Percentiles rank a stretch among this genome's conserved stretches.
Conservation (phyloP, 2,329 filamentous ascomycete species). For the Hymenoscyphus fraxineus region DNA sequence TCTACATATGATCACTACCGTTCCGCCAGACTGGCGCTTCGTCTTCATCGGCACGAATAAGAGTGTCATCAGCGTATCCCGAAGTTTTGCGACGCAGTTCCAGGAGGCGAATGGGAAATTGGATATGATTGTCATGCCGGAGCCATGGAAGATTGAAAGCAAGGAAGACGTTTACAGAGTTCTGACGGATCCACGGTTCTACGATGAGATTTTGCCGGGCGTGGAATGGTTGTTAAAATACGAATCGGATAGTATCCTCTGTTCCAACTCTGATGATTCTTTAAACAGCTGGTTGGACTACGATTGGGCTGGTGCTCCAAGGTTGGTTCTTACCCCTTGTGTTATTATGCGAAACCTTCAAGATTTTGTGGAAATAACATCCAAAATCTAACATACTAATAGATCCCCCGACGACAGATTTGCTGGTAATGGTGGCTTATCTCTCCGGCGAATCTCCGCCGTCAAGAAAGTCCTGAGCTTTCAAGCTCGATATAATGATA, state of each 20-base stretch:
- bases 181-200: conserved; percentile 50
- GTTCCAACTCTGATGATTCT: conserved; percentile 49
- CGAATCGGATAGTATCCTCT: conserved; percentile 54
- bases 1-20: conserved; percentile 49
- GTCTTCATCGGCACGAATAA: conserved; percentile 49
- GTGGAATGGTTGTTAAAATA: conserved; percentile 54
- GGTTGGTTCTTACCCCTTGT: conserved; percentile 35
- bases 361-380: not conserved
- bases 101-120: conserved; percentile 50
- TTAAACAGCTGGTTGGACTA: conserved; percentile 53
- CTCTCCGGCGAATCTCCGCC: conserved; percentile 49
- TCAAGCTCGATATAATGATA: conserved; percentile 48
- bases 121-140: conserved; percentile 47
- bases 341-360: not conserved
- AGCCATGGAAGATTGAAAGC: conserved; percentile 43
- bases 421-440: conserved; percentile 52
- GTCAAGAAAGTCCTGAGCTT: conserved; percentile 46
- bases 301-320: conserved; percentile 51
- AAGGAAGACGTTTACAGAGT: conserved; percentile 48
- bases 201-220: conserved; percentile 46
- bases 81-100: conserved; percentile 45
- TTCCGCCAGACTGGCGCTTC: conserved; percentile 53
- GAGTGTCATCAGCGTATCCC: conserved; percentile 44
- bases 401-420: conserved; percentile 43
- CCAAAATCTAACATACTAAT: conserved; percentile 5